phyloP scores from a whole-genome alignment of 768 basidiomycete genomes.

The Mrakia gelida region DNA sequence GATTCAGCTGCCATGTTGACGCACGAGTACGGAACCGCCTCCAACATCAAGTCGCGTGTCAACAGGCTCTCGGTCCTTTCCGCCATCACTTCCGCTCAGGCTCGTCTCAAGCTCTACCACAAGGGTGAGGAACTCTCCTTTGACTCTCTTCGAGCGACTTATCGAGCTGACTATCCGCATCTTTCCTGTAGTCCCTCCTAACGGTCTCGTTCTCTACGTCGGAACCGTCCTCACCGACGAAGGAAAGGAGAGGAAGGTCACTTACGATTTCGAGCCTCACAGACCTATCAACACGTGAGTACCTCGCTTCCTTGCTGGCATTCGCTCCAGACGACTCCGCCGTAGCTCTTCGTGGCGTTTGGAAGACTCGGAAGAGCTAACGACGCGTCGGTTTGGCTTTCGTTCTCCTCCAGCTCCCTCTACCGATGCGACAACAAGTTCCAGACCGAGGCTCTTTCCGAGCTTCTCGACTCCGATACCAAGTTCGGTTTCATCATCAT shows the following conservation, averaged over 20 bases:
- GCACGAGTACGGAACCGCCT: constrained; percentile 97
- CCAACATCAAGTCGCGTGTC: constrained; percentile 98
- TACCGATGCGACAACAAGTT: constrained; percentile 99
- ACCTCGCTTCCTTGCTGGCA: neutral
- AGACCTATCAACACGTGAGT: constrained; percentile 97
- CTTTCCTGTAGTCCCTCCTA: constrained; percentile 87
- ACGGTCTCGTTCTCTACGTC: constrained; percentile 94
- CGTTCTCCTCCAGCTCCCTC: constrained; percentile 60
- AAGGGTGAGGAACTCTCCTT: constrained; percentile 45
- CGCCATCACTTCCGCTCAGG: constrained; percentile 97
- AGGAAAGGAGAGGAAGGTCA: constrained; percentile 99
- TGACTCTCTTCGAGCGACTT: neutral
- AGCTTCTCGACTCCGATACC: constrained; percentile 92
- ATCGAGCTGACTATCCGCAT: constrained; percentile 6
- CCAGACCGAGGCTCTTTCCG: constrained; percentile 94
- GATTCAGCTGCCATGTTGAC: constrained; percentile 92
- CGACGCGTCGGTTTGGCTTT: neutral
- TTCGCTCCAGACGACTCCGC: neutral
- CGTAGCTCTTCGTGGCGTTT: neutral
- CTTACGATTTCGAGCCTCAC: constrained; percentile 97
- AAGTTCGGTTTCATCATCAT: constrained; percentile 99
- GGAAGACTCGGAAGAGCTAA: constrained; percentile 13
- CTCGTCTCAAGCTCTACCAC: constrained; percentile 92
- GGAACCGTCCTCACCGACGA: constrained; percentile 97
- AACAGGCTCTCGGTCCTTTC: constrained; percentile 96